Evolutionary conservation across 768 basidiomycete species (phyloP).

Genomic region (Dioszegia aurantiaca): DNA sequence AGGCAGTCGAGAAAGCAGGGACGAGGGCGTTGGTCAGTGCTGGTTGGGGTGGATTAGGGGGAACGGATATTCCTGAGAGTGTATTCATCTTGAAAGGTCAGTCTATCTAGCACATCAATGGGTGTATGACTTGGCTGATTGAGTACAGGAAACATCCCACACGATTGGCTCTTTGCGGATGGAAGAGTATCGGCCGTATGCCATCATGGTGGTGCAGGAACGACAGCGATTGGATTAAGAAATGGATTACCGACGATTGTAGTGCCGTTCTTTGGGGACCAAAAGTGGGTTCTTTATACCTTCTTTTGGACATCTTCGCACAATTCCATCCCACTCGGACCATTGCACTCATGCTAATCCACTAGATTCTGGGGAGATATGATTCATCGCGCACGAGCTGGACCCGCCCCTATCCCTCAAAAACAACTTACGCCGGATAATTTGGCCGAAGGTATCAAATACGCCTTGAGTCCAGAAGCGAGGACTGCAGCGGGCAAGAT

Average conservation of each 20-base stretch:
- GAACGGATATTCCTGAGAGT: constrained; percentile 57
- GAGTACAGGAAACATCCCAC: constrained; percentile 59
- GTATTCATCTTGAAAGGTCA: constrained; percentile 61
- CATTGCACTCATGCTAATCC: background rate
- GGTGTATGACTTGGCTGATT: background rate
- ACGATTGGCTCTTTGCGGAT: constrained; percentile 67
- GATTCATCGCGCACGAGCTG: constrained; percentile 64
- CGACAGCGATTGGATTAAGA: constrained; percentile 63
- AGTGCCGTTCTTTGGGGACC: constrained; percentile 68
- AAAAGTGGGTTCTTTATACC: constrained; percentile 44
- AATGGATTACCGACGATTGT: constrained; percentile 64
- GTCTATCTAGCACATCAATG: constrained; percentile 12
- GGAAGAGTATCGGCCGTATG: constrained; percentile 61
- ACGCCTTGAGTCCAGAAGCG: constrained; percentile 56
- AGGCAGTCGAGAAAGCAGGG: constrained; percentile 60
- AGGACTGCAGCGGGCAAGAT: constrained; percentile 58
- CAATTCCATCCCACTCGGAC: background rate
- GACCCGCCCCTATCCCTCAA: constrained; percentile 62
- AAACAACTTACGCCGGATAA: constrained; percentile 58
- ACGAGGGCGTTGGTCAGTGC: constrained; percentile 64
- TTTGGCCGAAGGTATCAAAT: constrained; percentile 60
- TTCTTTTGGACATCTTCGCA: background rate
- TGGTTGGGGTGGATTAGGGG: constrained; percentile 67
- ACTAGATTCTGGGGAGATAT: constrained; percentile 58
- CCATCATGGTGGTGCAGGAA: constrained; percentile 66